Conservation (phyloP, 208 protist species). For the Acanthamoeba healyi region DNA sequence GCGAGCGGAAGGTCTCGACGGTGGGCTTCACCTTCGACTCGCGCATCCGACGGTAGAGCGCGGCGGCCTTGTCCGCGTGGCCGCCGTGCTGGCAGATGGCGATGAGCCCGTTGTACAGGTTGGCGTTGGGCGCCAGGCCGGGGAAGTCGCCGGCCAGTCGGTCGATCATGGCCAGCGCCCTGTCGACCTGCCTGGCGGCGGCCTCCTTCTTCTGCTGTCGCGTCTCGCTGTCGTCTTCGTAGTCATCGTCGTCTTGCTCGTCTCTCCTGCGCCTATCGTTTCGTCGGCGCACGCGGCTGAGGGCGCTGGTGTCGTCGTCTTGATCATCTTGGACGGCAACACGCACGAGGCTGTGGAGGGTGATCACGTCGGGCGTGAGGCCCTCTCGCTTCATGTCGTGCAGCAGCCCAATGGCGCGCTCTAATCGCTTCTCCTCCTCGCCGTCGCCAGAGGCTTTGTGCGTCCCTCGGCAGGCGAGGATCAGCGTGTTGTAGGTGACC, state of each 20-base stretch:
- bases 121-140: neutral
- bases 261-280: too few species aligned
- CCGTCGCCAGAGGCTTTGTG: neutral
- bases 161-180: conserved; percentile 1
- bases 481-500: conserved; percentile 38
- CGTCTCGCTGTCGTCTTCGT: neutral
- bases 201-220: neutral
- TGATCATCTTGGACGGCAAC: neutral
- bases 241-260: too few species aligned
- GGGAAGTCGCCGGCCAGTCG: neutral
- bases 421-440: neutral
- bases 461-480: conserved; percentile 11
- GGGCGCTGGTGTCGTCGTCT: neutral
- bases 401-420: neutral
- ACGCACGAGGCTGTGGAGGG: neutral
- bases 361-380: conserved; percentile 14
- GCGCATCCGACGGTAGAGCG: neutral
- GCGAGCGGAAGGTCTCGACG: neutral
- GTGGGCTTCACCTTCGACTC: neutral
- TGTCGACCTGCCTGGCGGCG: neutral
- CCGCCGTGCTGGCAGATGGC: neutral
- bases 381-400: conserved; percentile 10
- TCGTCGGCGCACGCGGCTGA: too few species aligned
- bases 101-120: neutral
- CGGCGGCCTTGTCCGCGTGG: neutral